Evolutionary conservation across 169 alveolate genomes (phyloP), one percentile per base, ranked within the genome.

Genomic region (Besnoitia besnoiti): DNA sequence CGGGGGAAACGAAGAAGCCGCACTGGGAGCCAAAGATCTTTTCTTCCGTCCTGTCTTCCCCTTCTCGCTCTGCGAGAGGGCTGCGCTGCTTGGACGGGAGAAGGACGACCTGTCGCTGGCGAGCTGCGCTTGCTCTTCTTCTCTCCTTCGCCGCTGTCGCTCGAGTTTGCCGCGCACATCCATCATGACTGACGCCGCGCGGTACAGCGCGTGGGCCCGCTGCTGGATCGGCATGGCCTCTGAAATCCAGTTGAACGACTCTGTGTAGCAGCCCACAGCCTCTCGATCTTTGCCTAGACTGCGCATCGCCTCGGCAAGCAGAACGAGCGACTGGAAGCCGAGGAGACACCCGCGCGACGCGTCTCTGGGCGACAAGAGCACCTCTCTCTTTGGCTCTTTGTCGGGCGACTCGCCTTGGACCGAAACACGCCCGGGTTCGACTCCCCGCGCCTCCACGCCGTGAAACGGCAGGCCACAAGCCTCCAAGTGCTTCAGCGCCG

Each of bases 401-500:
- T 67, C 46, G 61, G 76, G 85, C 44, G 44, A 30, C 49, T n/a
- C 16, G 62, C 85, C 39, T 82, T 85, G n/a, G 67, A 75, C 85
- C 49, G 73, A 82, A 67, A 75, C 42, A 42, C 67, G 46, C 47
- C 49, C 89, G 27, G 47, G 12, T 30, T 35, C 92, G 19, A 50
- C 85, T 39, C 75, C 85, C 50, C 67, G 77, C 84, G 2, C 47
- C 75, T 47, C 16, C 51, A 27, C 59, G 67, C 84, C 49, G 80
- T 62, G 30, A 79, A 89, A n/a, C 12, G 93, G 89, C 79, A 89
- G 67, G 47, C 93, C 93, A 33, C 93, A 89, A 0, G 89, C 88
- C 75, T 76, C 93, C 42, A 89, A 85, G 51, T 89, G 93, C 79
- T 51, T 73, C 89, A 89, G 80, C 42, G 93, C 88, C 21, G 79